These are phyloP conservation scores for Talaromyces sp. DNA, from an alignment of 2,329 filamentous ascomycete species.

Conservation along the genomic window DNA sequence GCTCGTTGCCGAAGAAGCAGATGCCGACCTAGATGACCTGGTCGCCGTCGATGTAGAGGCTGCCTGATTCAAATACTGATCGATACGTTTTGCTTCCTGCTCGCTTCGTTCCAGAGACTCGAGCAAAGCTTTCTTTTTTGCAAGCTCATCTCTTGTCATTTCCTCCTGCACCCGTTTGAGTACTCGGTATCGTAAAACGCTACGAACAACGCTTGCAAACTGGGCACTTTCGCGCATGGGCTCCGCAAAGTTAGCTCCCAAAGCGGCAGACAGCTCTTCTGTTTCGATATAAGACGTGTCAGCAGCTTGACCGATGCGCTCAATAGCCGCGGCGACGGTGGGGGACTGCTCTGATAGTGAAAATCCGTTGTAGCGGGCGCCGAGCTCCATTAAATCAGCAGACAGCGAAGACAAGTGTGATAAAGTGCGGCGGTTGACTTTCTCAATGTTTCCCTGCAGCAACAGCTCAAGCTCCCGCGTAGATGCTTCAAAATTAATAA, in stretches of 20 bases:
- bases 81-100: slow-evolving; percentile 85
- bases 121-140: slow-evolving; percentile 77
- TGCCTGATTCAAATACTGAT: slow-evolving; percentile 76
- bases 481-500: slow-evolving; percentile 85
- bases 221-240: slow-evolving; percentile 97
- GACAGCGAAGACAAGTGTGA: slow-evolving; percentile 80
- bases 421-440: slow-evolving; percentile 85
- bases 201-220: slow-evolving; percentile 90
- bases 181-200: slow-evolving; percentile 82
- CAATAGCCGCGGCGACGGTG: slow-evolving; percentile 85
- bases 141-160: slow-evolving; percentile 89
- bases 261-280: slow-evolving; percentile 77
- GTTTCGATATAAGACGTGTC: slow-evolving; percentile 96
- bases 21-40: slow-evolving; percentile 64
- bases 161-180: slow-evolving; percentile 95
- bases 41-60: slow-evolving; percentile 39
- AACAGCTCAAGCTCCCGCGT: slow-evolving; percentile 88
- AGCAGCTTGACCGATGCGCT: slow-evolving; percentile 88
- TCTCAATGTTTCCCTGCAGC: slow-evolving; percentile 90
- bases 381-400: slow-evolving; percentile 85
- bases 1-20: slow-evolving; percentile 49
- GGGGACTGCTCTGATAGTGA: slow-evolving; percentile 88
- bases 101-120: slow-evolving; percentile 93
- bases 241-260: slow-evolving; percentile 94
- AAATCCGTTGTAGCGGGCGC: slow-evolving; percentile 95